Evolutionary conservation across 2,329 filamentous ascomycete genomes (phyloP), one percentile per base, ranked within the genome.

Genomic region (Calycina marina): DNA sequence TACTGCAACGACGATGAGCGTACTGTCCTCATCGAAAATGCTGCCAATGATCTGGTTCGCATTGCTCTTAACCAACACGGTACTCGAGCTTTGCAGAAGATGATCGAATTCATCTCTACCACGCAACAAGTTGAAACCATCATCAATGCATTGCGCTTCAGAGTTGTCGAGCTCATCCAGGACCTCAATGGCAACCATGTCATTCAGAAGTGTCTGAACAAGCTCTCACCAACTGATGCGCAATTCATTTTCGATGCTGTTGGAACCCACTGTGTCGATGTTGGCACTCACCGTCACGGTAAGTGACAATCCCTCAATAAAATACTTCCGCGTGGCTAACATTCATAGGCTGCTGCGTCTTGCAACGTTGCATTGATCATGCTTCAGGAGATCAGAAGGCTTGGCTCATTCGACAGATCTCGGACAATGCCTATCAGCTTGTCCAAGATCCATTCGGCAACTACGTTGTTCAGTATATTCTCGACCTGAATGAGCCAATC

Each of bases 161-260:
- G 82, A 38, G 90, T 98, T 30, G 90, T 98, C 13, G 79, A 90
- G 47, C 69, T 98, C 34, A 94, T 98, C 40, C 85, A 98, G 55
- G 90, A 98, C 48, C 67, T 98, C 32, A 98, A 98, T 52, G 90
- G 90, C 55, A 98, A 98, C 50, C 90, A 98, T 50, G 90, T 98
- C 49, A 94, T 98, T 43, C 90, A 98, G 60, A 98, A 98, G 61
- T 98, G 90, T 51, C 70, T 98, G 33, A 98, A 96, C 61, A 92
- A 93, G 56, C 76, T 98, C 24, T 78, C 74, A 42, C 67, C 84
- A 2, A 61, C 70, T 30, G 81, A 96, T 55, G 83, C 86, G 9
- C 78, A 93, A 54, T 98, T 98, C 65, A 96, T 98, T 53, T 96
- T 96, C 48, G 80, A 90, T 49, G 86, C 88, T 32, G 90, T 96